Base-by-base conservation (phyloP, 306 rosid species). In the Sesbania bispinosa region DNA sequence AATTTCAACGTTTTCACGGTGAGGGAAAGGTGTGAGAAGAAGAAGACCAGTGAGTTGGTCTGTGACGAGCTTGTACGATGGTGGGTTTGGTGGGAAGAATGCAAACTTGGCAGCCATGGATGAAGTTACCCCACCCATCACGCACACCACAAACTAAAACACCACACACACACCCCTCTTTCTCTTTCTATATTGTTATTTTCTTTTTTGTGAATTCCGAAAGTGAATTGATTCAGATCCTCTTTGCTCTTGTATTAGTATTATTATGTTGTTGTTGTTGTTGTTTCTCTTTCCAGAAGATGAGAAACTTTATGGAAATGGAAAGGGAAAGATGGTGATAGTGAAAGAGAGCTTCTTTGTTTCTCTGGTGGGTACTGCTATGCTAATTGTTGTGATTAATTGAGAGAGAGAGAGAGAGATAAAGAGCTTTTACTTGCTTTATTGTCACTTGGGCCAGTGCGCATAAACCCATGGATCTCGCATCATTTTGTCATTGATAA, bases 71-170 rank as follows among this genome's bases (percentile, higher is more conserved):
- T 77, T 90, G 74, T 93, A 93, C 0, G 98, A 90, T 45, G 96
- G 85, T 14, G 98, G 96, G 53, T 79, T 93, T 59, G 98, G 96
- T 55, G 98, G 98, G 87, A 90, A 93, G 66, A 92, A 92, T 1
- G 98, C 98, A 65, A 92, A 85, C 83, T 89, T 92, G 29, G 98
- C 96, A 74, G 98, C 98, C 98, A 92, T 89, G 14, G 98, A 92
- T 57, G 98, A 92, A 42, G 98, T 92, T 68, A 92, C 96, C 32
- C 98, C 98, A 62, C 98, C 98, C 98, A 92, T 91, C 39, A 48
- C 58, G 11, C 29, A n/a, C n/a, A 15, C n/a, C 61, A 6, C 6
- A 5, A 11, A 4, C 46, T 9, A 21, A 11, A n/a, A n/a, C n/a
- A n/a, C n/a, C n/a, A n/a, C 29, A n/a, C 41, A 6, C 14, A 6